Conservation (phyloP, 352 stramenopile genomes). For the Halophytophthora polymorphica region DNA sequence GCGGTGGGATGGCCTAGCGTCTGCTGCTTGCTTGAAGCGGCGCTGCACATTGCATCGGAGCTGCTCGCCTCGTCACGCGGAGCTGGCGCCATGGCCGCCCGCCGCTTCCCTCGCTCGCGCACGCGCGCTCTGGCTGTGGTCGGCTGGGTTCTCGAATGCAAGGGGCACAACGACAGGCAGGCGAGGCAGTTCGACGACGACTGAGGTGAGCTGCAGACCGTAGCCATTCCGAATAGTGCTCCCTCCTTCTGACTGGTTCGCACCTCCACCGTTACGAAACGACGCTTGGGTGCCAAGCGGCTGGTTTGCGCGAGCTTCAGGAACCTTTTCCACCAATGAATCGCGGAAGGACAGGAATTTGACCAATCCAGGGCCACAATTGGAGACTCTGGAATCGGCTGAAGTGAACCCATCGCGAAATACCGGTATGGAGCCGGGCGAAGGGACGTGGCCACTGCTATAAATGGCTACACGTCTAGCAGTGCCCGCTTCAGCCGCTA, state of each 20-base stretch:
- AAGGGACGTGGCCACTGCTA: background rate
- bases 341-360: background rate
- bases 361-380: background rate
- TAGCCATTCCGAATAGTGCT: background rate
- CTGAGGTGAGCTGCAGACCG: no score
- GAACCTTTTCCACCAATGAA: background rate
- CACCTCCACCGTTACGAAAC: background rate
- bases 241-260: background rate
- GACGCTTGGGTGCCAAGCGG: no score
- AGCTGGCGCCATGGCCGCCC: conserved; percentile 10
- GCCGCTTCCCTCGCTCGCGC: background rate
- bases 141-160: no score
- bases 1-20: conserved; percentile 1
- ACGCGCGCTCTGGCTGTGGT: no score
- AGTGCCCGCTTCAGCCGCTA: no score
- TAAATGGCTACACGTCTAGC: background rate
- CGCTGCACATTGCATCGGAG: no score
- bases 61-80: conserved; percentile 8
- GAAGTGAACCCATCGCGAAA: no score
- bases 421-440: background rate
- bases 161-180: no score
- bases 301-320: no score
- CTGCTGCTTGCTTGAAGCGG: no score
- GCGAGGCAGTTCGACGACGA: no score
- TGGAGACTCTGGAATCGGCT: no score